Evolutionary conservation across 2,329 filamentous ascomycete species (phyloP).

Genomic region (Colletotrichum shisoi): DNA sequence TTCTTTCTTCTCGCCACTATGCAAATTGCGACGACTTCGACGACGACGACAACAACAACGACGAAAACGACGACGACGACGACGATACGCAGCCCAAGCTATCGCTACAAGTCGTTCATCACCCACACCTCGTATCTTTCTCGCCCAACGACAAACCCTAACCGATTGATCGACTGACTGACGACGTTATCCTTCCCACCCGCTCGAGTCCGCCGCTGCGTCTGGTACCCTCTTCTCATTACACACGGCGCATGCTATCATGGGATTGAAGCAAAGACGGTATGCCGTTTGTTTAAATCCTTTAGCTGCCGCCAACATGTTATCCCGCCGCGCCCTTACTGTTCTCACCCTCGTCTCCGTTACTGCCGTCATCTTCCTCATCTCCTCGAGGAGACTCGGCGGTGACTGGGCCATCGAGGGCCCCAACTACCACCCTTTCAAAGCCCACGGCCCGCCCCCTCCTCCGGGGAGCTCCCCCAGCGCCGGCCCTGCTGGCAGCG

Average conservation of each 20-base stretch:
- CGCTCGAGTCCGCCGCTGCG: neutral
- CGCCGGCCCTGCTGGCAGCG: slow-evolving; percentile 7
- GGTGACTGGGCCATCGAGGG: slow-evolving; percentile 45
- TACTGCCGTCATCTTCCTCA: slow-evolving; percentile 46
- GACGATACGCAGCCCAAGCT: neutral
- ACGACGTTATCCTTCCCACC: neutral
- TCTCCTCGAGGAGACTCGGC: slow-evolving; percentile 47
- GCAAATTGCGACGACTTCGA: neutral
- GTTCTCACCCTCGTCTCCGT: slow-evolving; percentile 44
- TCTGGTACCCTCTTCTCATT: neutral
- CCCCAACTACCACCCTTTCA: slow-evolving; percentile 42
- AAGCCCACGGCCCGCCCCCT: slow-evolving; percentile 21
- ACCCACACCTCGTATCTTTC: neutral
- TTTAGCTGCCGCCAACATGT: slow-evolving; percentile 40
- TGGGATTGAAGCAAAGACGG: slow-evolving; percentile 34
- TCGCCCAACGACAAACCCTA: neutral
- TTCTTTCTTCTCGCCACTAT: neutral
- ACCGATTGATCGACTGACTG: neutral
- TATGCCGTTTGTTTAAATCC: slow-evolving; percentile 33
- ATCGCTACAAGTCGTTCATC: neutral
- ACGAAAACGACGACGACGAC: neutral
- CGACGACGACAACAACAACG: neutral
- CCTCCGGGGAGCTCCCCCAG: slow-evolving; percentile 38
- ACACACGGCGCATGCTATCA: slow-evolving; percentile 15
- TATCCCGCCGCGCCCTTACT: slow-evolving; percentile 45